Conservation (phyloP, 108 stramenopile genomes). For the Conticribra guillardii region DNA sequence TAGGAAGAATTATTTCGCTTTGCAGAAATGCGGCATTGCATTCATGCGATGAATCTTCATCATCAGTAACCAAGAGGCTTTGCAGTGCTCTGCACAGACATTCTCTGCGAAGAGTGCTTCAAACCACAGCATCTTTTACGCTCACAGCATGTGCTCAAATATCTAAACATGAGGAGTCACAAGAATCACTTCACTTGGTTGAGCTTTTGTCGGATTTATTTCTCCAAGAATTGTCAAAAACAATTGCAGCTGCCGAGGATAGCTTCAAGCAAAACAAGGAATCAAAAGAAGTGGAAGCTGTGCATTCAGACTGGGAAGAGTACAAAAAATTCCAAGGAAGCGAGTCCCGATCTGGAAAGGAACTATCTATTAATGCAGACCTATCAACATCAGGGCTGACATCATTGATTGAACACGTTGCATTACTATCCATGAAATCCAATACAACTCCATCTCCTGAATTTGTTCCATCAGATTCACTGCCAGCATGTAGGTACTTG, state of each 20-base stretch:
- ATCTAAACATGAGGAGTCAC: conserved; percentile 1
- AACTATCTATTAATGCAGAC: not conserved
- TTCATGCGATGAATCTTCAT: not conserved
- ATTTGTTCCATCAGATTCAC: not conserved
- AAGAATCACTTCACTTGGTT: conserved; percentile 1
- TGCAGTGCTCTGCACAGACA: conserved; percentile 19
- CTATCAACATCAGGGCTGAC: not conserved
- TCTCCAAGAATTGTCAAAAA: conserved; percentile 24
- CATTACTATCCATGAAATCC: not conserved
- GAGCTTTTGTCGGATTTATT: conserved; percentile 16
- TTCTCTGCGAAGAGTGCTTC: conserved; percentile 17
- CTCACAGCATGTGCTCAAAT: conserved; percentile 16
- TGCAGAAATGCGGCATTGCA: conserved; percentile 28
- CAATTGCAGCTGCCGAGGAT: conserved; percentile 15
- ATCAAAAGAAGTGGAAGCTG: conserved; percentile 9
- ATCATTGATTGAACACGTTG: not conserved
- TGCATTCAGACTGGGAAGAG: conserved; percentile 32
- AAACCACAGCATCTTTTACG: conserved; percentile 16
- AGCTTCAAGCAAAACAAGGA: conserved; percentile 2
- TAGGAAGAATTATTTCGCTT: conserved; percentile 8
- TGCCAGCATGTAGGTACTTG: conserved; percentile 11
- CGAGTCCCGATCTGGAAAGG: not conserved
- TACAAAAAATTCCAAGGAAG: conserved; percentile 1
- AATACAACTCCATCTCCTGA: conserved; percentile 4
- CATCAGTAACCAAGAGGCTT: conserved; percentile 6